Percentiles rank a stretch among this genome's conserved stretches.
Conservation (phyloP, 2,329 filamentous ascomycete species). For the Colletotrichum brevisporum region DNA sequence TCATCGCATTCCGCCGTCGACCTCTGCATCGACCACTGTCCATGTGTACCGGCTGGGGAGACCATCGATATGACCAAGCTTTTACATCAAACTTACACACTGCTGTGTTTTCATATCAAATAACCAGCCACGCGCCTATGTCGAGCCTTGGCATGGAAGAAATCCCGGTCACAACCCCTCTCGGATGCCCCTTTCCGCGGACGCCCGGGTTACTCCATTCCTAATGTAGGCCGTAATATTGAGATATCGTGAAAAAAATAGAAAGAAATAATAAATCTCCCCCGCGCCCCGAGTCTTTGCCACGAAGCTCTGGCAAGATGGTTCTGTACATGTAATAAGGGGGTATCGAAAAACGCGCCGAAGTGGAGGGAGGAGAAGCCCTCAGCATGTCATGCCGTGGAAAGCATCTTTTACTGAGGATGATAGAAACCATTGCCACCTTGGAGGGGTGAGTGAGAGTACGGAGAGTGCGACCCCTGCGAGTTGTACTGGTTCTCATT, state of each 20-base stretch:
- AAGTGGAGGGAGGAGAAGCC: slow-evolving; percentile 1
- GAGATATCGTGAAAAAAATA: background rate
- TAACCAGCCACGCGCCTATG: background rate
- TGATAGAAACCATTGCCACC: slow-evolving; percentile 54
- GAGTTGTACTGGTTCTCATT: slow-evolving; percentile 53
- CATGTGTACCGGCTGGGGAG: background rate
- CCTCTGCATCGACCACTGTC: background rate
- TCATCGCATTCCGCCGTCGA: background rate
- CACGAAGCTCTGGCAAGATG: background rate
- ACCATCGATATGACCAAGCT: background rate
- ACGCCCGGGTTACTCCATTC: background rate
- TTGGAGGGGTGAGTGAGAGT: slow-evolving; percentile 57
- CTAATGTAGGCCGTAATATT: slow-evolving; percentile 20
- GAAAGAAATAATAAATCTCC: background rate
- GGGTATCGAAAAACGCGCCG: slow-evolving; percentile 34
- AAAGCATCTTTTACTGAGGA: slow-evolving; percentile 27
- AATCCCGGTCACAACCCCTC: background rate
- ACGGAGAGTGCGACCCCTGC: slow-evolving; percentile 60
- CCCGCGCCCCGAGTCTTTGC: background rate
- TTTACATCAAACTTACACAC: background rate
- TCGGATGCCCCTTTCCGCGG: background rate
- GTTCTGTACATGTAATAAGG: slow-evolving; percentile 19
- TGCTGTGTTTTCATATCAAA: background rate
- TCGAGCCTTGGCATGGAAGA: background rate
- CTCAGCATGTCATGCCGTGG: background rate